Conservation (phyloP, 371 early-diverging fungal genomes). For the Batrachochytrium dendrobatidis region DNA sequence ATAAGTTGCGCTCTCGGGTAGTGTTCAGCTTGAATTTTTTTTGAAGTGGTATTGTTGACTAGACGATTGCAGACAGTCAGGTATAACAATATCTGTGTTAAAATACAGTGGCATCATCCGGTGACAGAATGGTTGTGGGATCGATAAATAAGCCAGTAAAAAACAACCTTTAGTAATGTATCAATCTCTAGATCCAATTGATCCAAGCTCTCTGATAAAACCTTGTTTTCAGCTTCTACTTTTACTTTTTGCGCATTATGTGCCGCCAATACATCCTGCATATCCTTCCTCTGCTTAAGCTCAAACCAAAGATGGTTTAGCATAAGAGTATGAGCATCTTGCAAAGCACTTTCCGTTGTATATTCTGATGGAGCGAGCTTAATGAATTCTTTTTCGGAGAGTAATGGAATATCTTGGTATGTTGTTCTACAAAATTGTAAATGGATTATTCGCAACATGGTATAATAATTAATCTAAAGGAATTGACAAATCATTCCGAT, state of each 20-base stretch:
- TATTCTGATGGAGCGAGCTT: slow-evolving; percentile 1
- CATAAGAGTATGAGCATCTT: slow-evolving; percentile 25
- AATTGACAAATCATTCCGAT: too few species aligned
- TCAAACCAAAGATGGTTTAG: slow-evolving; percentile 21
- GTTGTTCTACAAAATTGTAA: slow-evolving; percentile 13
- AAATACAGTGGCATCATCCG: too few species aligned
- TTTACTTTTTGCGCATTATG: slow-evolving; percentile 3
- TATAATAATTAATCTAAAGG: too few species aligned
- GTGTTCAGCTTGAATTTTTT: slow-evolving; percentile 14
- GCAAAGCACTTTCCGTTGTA: slow-evolving; percentile 4
- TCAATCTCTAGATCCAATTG: slow-evolving; percentile 20
- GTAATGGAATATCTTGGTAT: slow-evolving; percentile 25
- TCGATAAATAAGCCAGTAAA: too few species aligned
- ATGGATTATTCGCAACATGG: background rate
- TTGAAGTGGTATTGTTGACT: slow-evolving; percentile 26
- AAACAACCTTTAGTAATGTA: slow-evolving; percentile 13
- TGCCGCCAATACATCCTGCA: slow-evolving; percentile 14
- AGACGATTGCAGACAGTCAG: slow-evolving; percentile 1
- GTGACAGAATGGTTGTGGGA: too few species aligned
- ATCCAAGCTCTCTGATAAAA: slow-evolving; percentile 8
- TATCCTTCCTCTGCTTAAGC: slow-evolving; percentile 19
- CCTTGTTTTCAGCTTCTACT: slow-evolving; percentile 8
- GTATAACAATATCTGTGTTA: background rate
- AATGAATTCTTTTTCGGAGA: slow-evolving; percentile 14
- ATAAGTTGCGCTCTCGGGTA: slow-evolving; percentile 2